phyloP scores from a whole-genome alignment of 2,329 filamentous ascomycete species.

The Acrodontium crateriforme region DNA sequence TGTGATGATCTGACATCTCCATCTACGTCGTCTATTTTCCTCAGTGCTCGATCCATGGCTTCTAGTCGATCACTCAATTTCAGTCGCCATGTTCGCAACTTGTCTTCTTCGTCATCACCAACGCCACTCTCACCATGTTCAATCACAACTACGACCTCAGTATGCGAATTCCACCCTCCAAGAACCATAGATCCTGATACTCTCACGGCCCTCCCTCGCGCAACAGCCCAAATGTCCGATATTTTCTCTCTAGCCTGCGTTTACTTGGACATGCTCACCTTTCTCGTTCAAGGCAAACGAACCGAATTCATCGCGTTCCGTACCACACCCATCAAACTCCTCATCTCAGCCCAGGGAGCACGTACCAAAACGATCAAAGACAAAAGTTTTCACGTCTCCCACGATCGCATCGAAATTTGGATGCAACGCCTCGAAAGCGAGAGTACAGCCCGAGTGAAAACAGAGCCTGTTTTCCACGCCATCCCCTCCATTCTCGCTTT shows the following conservation, averaged over 20 bases:
- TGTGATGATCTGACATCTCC: neutral
- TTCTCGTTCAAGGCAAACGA: constrained; percentile 53
- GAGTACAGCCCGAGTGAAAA: constrained; percentile 3
- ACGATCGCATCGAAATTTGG: constrained; percentile 56
- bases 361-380: constrained; percentile 36
- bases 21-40: neutral
- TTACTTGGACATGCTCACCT: constrained; percentile 56
- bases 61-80: constrained; percentile 12
- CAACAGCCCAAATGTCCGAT: constrained; percentile 39
- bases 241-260: constrained; percentile 62
- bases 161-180: constrained; percentile 4
- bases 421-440: constrained; percentile 35
- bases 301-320: constrained; percentile 54
- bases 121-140: constrained; percentile 3
- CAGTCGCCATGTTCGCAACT: constrained; percentile 20
- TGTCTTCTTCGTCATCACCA: constrained; percentile 3
- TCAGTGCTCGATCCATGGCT: neutral
- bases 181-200: constrained; percentile 26
- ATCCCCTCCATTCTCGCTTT: constrained; percentile 28
- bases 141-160: neutral
- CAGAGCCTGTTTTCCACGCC: constrained; percentile 23
- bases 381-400: constrained; percentile 58
- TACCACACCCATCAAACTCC: constrained; percentile 42
- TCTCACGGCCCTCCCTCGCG: constrained; percentile 26
- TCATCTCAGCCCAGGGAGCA: constrained; percentile 8